Percentiles rank a stretch among this genome's conserved stretches.
Evolutionary conservation across 2,329 filamentous ascomycete species (phyloP).

Genomic region (Diaporthe destruens): DNA sequence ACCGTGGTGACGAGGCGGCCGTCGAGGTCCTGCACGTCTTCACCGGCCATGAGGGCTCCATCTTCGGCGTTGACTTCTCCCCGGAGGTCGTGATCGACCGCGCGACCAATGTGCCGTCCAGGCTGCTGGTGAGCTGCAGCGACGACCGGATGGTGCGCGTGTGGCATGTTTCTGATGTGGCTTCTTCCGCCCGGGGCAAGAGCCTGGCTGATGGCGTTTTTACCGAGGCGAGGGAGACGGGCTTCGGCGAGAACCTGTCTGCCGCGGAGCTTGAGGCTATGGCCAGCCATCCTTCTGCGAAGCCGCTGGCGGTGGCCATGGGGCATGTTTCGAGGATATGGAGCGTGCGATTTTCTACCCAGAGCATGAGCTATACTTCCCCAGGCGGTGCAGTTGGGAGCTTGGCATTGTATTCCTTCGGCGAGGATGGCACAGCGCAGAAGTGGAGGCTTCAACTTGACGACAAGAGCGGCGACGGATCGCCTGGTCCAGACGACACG

Average conservation of each 20-base stretch:
- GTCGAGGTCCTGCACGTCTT: conserved; percentile 67
- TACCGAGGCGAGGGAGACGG: conserved; percentile 67
- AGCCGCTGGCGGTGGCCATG: conserved; percentile 79
- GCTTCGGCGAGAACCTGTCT: conserved; percentile 65
- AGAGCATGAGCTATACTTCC: conserved; percentile 32
- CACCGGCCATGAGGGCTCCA: conserved; percentile 86
- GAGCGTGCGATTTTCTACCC: conserved; percentile 75
- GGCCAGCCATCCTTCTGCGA: conserved; percentile 47
- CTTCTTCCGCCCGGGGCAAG: conserved; percentile 47
- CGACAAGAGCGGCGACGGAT: conserved; percentile 36
- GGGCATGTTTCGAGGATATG: conserved; percentile 92
- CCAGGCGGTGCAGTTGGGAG: conserved; percentile 18
- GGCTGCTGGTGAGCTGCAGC: conserved; percentile 90
- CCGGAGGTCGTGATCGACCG: conserved; percentile 57
- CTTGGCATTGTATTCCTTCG: conserved; percentile 74
- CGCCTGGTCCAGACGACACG: conserved; percentile 21
- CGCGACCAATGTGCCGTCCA: conserved; percentile 52
- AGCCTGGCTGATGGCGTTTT: conserved; percentile 47
- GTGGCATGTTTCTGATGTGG: conserved; percentile 81
- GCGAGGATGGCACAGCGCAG: conserved; percentile 85
- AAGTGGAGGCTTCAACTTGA: conserved; percentile 73
- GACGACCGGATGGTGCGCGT: conserved; percentile 91
- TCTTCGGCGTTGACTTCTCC: conserved; percentile 91
- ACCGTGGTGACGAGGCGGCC: background rate
- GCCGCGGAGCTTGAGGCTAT: conserved; percentile 45